These are phyloP conservation scores for Metschnikowia baotianmanensis DNA, from an alignment of 805 yeast species.

Conservation along the genomic window DNA sequence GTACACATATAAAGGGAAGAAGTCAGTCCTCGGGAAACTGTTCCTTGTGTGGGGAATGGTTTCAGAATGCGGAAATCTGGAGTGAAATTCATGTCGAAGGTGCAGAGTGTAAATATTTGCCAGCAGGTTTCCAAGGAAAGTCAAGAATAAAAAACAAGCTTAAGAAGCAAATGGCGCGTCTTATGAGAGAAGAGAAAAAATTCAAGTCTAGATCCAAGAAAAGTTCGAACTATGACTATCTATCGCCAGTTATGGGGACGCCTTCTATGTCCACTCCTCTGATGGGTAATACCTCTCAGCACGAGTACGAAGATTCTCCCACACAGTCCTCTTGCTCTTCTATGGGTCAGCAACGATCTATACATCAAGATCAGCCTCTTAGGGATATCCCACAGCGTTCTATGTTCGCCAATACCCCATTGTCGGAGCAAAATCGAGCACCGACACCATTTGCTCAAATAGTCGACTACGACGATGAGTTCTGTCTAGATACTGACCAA, in stretches of 20 bases:
- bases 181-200: conserved; percentile 17
- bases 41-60: conserved; percentile 53
- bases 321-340: conserved; percentile 16
- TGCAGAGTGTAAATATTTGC: conserved; percentile 46
- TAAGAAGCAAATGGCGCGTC: conserved; percentile 35
- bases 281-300: conserved; percentile 14
- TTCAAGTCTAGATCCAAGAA: conserved; percentile 6
- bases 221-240: conserved; percentile 11
- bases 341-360: conserved; percentile 6
- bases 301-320: conserved; percentile 19
- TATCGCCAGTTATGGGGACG: conserved; percentile 18
- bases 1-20: conserved; percentile 48
- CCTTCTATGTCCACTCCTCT: conserved; percentile 19
- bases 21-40: conserved; percentile 46
- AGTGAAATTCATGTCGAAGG: conserved; percentile 49
- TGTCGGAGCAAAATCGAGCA: conserved; percentile 4
- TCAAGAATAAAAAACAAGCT: conserved; percentile 42
- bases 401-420: conserved; percentile 3
- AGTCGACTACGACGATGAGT: conserved; percentile 43
- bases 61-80: conserved; percentile 51
- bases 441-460: conserved; percentile 3
- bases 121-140: conserved; percentile 44
- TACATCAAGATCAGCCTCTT: conserved; percentile 5
- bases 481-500: conserved; percentile 43
- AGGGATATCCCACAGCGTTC: conserved; percentile 2